These are phyloP conservation scores for Aspergillus felis DNA, from an alignment of 2,329 filamentous ascomycete species.

Conservation along the genomic window DNA sequence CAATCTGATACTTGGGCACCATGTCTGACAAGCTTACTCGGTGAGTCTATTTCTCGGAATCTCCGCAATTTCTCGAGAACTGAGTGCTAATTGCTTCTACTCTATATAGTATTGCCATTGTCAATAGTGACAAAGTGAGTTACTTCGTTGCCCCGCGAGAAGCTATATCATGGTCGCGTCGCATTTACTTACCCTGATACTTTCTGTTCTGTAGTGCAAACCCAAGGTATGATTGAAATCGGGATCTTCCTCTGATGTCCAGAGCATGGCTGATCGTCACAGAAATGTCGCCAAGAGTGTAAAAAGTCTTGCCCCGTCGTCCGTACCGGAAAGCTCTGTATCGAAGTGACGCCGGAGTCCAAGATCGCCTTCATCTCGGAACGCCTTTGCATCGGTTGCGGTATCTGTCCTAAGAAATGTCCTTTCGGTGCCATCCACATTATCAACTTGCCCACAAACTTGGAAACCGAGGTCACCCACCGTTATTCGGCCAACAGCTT, in stretches of 20 bases:
- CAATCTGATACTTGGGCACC: conserved; percentile 33
- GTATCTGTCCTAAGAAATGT: conserved; percentile 99
- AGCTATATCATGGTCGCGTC: conserved; percentile 36
- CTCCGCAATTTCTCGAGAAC: not conserved
- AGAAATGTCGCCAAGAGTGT: conserved; percentile 99
- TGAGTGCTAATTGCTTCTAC: conserved; percentile 10
- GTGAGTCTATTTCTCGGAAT: conserved; percentile 51
- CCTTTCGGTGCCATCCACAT: conserved; percentile 98
- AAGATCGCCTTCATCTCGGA: conserved; percentile 99
- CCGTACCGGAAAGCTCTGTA: conserved; percentile 93
- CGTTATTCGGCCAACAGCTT: conserved; percentile 99
- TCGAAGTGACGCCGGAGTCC: conserved; percentile 83
- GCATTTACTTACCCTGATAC: conserved; percentile 39
- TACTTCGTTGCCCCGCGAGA: conserved; percentile 29
- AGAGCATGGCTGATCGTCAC: conserved; percentile 23
- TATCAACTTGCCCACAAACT: conserved; percentile 99
- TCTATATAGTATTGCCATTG: conserved; percentile 81
- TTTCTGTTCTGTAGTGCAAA: conserved; percentile 63
- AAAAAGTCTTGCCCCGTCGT: conserved; percentile 98
- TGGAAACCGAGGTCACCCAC: conserved; percentile 96
- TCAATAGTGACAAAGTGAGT: conserved; percentile 92
- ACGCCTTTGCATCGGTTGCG: conserved; percentile 91
- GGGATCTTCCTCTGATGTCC: not conserved
- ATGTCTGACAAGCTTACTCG: conserved; percentile 96
- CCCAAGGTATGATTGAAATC: conserved; percentile 61